These are phyloP conservation scores for Cardiospermum halicacabum DNA, from an alignment of 345 rosid species.

Conservation along the genomic window DNA sequence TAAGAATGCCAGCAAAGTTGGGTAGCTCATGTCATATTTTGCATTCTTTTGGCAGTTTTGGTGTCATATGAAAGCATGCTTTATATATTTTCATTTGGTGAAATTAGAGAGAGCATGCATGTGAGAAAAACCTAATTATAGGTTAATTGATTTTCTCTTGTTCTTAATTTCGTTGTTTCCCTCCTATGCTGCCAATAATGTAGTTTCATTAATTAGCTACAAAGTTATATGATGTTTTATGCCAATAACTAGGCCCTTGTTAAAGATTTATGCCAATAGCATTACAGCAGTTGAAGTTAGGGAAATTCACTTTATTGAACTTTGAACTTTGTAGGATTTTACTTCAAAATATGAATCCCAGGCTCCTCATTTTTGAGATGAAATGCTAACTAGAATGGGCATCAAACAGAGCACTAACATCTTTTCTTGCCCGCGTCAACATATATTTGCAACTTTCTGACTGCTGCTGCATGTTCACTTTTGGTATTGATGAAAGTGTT, in stretches of 20 bases:
- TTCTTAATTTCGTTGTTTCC: not conserved
- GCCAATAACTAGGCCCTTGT: not conserved
- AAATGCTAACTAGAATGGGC: no score
- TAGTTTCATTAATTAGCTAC: not conserved
- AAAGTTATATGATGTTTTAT: not conserved
- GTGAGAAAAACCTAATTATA: not conserved
- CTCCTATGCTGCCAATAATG: not conserved
- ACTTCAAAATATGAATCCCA: no score
- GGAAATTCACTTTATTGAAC: no score
- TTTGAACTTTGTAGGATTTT: no score
- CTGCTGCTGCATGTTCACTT: not conserved
- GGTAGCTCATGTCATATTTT: not conserved
- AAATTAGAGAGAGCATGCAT: not conserved
- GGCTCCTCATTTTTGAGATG: no score
- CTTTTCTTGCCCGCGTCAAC: not conserved
- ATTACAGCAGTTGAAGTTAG: no score
- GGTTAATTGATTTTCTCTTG: not conserved
- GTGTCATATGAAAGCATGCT: not conserved
- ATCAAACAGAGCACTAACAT: no score
- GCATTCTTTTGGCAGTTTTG: not conserved
- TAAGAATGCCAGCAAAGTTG: not conserved
- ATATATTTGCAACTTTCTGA: not conserved
- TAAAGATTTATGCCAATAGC: not conserved
- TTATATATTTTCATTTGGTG: not conserved
- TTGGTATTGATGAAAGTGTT: not conserved